Conservation (phyloP, 495 filamentous ascomycete genomes). For the Penicillium malachiteum region DNA sequence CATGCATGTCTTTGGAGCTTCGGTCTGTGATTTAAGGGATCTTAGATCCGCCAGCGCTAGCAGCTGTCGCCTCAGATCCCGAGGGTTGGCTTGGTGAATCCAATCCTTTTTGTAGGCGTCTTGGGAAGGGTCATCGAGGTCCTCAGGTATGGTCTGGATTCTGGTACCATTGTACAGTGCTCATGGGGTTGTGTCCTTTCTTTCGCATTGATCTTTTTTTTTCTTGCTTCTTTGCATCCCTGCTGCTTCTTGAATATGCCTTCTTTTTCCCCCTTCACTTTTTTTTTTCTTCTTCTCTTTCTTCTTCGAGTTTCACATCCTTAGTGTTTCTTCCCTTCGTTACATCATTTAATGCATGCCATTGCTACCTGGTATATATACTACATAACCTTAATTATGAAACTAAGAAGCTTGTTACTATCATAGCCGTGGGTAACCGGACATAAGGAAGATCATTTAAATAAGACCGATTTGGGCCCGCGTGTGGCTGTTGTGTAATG, state of each 20-base stretch:
- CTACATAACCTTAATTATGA: background rate
- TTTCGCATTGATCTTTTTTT: conserved; percentile 14
- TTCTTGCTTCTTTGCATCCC: background rate
- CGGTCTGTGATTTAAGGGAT: conserved; percentile 31
- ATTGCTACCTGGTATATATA: background rate
- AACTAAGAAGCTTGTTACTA: too few species aligned
- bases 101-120: conserved; percentile 22
- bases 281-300: conserved; percentile 8
- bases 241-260: too few species aligned
- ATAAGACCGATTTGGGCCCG: background rate
- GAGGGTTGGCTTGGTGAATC: conserved; percentile 19
- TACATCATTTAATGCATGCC: conserved; percentile 34
- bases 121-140: conserved; percentile 18
- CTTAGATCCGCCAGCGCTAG: conserved; percentile 8
- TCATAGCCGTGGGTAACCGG: conserved; percentile 3
- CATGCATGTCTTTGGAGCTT: conserved; percentile 44
- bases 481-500: too few species aligned
- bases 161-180: conserved; percentile 24
- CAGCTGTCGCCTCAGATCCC: conserved; percentile 15
- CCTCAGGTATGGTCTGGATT: conserved; percentile 15
- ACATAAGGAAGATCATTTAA: background rate
- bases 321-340: conserved; percentile 19
- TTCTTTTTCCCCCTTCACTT: conserved; percentile 9
- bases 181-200: conserved; percentile 24
- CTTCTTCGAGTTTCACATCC: conserved; percentile 10